A percentile compares a stretch with the other conserved stretches of the same genome.
Evolutionary conservation across 495 filamentous ascomycete genomes (phyloP).

Genomic region (Podospora pseudoanserina): DNA sequence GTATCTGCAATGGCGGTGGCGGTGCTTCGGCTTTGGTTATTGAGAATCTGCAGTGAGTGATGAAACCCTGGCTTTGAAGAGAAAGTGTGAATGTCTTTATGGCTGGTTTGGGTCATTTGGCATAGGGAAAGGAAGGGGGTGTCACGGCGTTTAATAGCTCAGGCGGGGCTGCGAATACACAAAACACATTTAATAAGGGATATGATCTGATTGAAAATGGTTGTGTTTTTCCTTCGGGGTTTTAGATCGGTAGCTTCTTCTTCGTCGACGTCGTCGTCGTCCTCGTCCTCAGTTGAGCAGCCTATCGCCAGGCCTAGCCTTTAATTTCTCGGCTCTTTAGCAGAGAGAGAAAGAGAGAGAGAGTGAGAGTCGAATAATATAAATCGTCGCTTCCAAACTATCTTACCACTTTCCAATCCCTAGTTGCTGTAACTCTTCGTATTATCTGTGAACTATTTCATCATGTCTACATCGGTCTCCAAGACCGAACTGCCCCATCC

Average conservation of each 20-base stretch:
- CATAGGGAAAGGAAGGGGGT: neutral
- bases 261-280: neutral
- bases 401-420: too few species aligned
- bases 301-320: constrained; percentile 24
- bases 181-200: neutral
- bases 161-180: neutral
- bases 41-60: constrained; percentile 59
- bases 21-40: constrained; percentile 89
- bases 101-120: neutral
- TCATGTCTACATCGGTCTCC: constrained; percentile 38
- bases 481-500: constrained; percentile 70
- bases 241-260: constrained; percentile 19
- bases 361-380: too few species aligned
- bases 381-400: neutral
- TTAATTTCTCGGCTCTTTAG: constrained; percentile 13
- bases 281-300: neutral
- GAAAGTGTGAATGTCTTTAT: neutral
- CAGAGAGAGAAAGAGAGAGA: neutral
- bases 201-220: constrained; percentile 22
- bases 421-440: too few species aligned
- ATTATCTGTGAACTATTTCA: too few species aligned
- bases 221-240: neutral
- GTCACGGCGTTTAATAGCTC: neutral
- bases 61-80: neutral
- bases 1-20: constrained; percentile 97